A percentile compares a stretch with the other conserved stretches of the same genome.
Evolutionary conservation across 805 yeast species (phyloP).

Genomic region (Wickerhamiella slavikovae): DNA sequence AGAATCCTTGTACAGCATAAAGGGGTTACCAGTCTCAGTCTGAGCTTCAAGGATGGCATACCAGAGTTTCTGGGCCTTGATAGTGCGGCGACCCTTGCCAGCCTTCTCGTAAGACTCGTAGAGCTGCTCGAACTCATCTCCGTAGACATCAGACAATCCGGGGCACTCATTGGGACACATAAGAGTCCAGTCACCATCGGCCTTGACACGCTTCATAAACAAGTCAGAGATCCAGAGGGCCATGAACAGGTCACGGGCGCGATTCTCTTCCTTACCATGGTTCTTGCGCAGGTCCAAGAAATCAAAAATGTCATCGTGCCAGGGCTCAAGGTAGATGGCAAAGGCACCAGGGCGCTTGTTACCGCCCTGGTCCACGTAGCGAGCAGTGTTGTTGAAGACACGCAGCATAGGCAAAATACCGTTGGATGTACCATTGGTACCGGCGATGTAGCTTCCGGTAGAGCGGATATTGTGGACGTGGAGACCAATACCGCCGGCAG

Average conservation of each 20-base stretch:
- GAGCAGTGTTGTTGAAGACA: conserved; percentile 87
- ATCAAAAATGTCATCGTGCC: conserved; percentile 88
- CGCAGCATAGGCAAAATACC: conserved; percentile 94
- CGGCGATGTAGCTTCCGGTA: conserved; percentile 71
- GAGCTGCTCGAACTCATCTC: conserved; percentile 58
- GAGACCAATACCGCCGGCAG: conserved; percentile 91
- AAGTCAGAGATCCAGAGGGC: conserved; percentile 92
- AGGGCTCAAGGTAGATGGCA: conserved; percentile 84
- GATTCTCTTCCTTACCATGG: conserved; percentile 82
- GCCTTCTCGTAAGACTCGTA: conserved; percentile 56
- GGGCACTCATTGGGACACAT: conserved; percentile 83
- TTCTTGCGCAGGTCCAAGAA: conserved; percentile 74
- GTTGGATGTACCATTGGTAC: conserved; percentile 80
- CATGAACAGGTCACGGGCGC: conserved; percentile 84
- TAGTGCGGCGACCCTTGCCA: conserved; percentile 39
- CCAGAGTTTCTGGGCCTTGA: conserved; percentile 86
- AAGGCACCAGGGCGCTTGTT: conserved; percentile 96
- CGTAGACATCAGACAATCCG: conserved; percentile 64
- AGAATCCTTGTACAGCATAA: conserved; percentile 82
- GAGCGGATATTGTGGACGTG: conserved; percentile 77
- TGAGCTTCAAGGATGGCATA: conserved; percentile 74
- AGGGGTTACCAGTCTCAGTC: conserved; percentile 92
- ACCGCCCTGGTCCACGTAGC: conserved; percentile 97
- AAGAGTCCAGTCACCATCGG: conserved; percentile 63
- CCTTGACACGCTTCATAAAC: conserved; percentile 79